These are phyloP conservation scores for Plectosphaerella cucumerina DNA, from an alignment of 2,329 filamentous ascomycete species.

Conservation along the genomic window DNA sequence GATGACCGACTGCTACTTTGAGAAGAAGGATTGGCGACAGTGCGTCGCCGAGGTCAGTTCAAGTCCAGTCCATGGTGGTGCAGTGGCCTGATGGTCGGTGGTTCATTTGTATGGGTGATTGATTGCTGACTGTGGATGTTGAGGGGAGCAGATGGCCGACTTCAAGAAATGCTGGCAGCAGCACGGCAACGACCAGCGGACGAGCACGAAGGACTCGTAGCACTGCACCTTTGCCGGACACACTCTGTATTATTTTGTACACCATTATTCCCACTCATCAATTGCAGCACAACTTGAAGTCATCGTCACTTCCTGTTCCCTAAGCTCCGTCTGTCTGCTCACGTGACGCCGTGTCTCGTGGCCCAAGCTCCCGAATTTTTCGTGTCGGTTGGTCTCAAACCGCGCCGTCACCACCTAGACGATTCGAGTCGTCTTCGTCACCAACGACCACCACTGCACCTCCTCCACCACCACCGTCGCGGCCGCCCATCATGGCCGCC, in stretches of 20 bases:
- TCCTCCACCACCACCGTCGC: not conserved
- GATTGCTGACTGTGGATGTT: slow-evolving; percentile 3
- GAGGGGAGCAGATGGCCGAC: slow-evolving; percentile 67
- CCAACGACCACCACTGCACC: not conserved
- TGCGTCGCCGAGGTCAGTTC: slow-evolving; percentile 78
- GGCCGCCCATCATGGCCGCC: slow-evolving; percentile 8
- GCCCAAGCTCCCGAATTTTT: not conserved
- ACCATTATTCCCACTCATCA: not conserved
- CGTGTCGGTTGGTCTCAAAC: not conserved
- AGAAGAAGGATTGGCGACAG: slow-evolving; percentile 91
- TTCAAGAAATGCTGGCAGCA: slow-evolving; percentile 91
- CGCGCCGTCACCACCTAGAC: not conserved
- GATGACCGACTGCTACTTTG: slow-evolving; percentile 93
- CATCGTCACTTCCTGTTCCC: not conserved
- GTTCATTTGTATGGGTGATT: no score
- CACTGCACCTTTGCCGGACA: no score
- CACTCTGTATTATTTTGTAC: not conserved
- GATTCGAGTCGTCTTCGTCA: no score
- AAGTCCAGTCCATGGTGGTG: not conserved
- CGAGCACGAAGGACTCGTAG: slow-evolving; percentile 64
- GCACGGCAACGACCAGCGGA: slow-evolving; percentile 82
- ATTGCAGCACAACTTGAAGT: not conserved
- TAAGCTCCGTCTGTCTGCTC: no score
- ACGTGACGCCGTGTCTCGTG: not conserved
- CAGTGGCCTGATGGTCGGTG: not conserved